Percentiles rank a stretch among this genome's conserved stretches.
These are phyloP conservation scores for Colletotrichum sp. DNA, from an alignment of 2,329 filamentous ascomycete genomes.

Conservation along the genomic window DNA sequence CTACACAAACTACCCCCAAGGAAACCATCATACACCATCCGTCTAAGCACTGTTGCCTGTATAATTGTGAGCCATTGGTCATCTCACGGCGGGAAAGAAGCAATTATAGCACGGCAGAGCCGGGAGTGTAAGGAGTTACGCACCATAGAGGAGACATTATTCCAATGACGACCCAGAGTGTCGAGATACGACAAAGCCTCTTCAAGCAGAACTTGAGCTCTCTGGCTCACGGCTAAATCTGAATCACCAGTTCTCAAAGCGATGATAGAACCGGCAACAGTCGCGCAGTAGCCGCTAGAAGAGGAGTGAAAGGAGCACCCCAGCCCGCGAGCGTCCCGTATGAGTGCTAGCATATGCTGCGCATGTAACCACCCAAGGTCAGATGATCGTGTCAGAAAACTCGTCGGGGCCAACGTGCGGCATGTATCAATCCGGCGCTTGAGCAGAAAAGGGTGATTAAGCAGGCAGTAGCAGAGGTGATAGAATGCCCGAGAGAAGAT, in stretches of 20 bases:
- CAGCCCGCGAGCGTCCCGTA: background rate
- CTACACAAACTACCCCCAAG: background rate
- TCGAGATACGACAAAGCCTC: background rate
- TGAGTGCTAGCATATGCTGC: background rate
- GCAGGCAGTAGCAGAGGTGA: background rate
- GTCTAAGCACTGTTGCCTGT: background rate
- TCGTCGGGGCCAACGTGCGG: background rate
- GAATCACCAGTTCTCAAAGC: background rate
- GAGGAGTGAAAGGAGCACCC: background rate
- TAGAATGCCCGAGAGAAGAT: background rate
- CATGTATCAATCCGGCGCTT: background rate
- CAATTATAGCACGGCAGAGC: accelerated
- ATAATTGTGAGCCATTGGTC: accelerated
- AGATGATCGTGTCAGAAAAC: background rate
- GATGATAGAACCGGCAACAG: background rate
- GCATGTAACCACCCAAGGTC: background rate
- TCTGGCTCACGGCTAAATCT: background rate
- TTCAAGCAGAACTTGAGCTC: background rate
- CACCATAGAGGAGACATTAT: background rate
- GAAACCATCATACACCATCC: background rate
- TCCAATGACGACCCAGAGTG: background rate
- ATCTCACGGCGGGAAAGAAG: background rate
- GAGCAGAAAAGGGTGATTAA: background rate
- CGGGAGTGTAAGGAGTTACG: background rate
- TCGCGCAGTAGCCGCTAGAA: background rate